A percentile compares a stretch with the other conserved stretches of the same genome.
Evolutionary conservation across 495 filamentous ascomycete genomes (phyloP).

Genomic region (Lasiosphaeris hirsuta): DNA sequence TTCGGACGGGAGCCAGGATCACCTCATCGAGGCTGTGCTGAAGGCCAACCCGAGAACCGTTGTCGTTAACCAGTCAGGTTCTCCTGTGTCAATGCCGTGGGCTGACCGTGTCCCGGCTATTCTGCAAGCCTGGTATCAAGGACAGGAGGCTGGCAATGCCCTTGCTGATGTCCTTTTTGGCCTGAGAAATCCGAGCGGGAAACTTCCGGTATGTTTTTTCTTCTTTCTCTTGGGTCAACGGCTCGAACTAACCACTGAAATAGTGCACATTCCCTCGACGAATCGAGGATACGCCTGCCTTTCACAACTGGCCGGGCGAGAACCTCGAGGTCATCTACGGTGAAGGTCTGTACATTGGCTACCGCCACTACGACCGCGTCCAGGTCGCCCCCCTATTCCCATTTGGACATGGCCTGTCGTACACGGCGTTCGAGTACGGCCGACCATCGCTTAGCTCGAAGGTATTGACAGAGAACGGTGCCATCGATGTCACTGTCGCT

Average conservation of each 20-base stretch:
- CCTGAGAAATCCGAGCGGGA: conserved; percentile 76
- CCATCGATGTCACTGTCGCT: conserved; percentile 57
- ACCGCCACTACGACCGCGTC: conserved; percentile 76
- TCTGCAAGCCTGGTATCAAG: conserved; percentile 75
- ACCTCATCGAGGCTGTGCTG: conserved; percentile 66
- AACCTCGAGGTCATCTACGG: conserved; percentile 75
- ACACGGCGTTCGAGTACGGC: conserved; percentile 71
- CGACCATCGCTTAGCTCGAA: conserved; percentile 50
- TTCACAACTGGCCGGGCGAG: conserved; percentile 81
- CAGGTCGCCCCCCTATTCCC: conserved; percentile 64
- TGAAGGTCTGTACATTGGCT: conserved; percentile 81
- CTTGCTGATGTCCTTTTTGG: conserved; percentile 86
- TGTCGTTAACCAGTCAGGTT: conserved; percentile 80
- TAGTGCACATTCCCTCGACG: conserved; percentile 63
- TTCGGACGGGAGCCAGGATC: conserved; percentile 64
- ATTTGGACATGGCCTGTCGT: conserved; percentile 82
- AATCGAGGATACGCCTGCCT: conserved; percentile 77
- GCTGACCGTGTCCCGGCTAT: conserved; percentile 61
- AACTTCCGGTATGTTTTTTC: conserved; percentile 58
- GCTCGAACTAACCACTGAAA: conserved; percentile 33
- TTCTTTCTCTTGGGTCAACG: conserved; percentile 1
- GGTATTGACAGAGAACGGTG: conserved; percentile 50
- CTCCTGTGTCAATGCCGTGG: conserved; percentile 86
- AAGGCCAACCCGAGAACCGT: conserved; percentile 69
- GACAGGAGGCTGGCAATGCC: conserved; percentile 87